phyloP scores from a whole-genome alignment of 345 rosid genomes.

The Pugionium dolabratum region DNA sequence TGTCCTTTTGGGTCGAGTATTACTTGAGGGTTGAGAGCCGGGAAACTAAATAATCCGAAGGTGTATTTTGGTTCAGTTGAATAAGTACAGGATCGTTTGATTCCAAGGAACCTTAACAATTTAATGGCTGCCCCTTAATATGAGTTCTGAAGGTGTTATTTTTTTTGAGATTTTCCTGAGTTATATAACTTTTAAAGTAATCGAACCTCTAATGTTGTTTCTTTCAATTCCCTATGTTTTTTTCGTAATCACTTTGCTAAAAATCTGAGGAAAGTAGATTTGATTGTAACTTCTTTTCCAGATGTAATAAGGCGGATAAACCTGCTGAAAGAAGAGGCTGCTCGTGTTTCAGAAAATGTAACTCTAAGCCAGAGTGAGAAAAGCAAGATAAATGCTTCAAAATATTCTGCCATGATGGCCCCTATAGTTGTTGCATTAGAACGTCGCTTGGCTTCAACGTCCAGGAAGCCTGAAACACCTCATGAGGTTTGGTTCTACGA shows the following conservation, averaged over 20 bases:
- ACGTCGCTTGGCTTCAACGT: slow-evolving; percentile 88
- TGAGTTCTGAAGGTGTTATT: neutral
- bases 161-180: slow-evolving; percentile 3
- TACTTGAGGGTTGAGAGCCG: neutral
- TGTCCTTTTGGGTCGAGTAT: neutral
- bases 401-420: slow-evolving; percentile 96
- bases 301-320: slow-evolving; percentile 87
- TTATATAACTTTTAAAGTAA: slow-evolving; percentile 6
- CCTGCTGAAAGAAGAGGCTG: slow-evolving; percentile 85
- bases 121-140: neutral
- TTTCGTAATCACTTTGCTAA: slow-evolving; percentile 6
- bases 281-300: slow-evolving; percentile 40
- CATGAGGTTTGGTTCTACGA: slow-evolving; percentile 84
- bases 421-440: slow-evolving; percentile 85
- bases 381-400: slow-evolving; percentile 81
- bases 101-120: neutral
- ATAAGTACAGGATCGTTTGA: slow-evolving; percentile 9
- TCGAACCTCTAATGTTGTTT: slow-evolving; percentile 18
- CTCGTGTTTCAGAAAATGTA: slow-evolving; percentile 79
- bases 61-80: slow-evolving; percentile 5
- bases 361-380: slow-evolving; percentile 87
- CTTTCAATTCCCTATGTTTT: slow-evolving; percentile 13
- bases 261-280: slow-evolving; percentile 12
- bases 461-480: slow-evolving; percentile 85
- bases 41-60: neutral